These are phyloP conservation scores for Scutellaria barbata DNA, from an alignment of 257 asterid genomes.

Conservation along the genomic window DNA sequence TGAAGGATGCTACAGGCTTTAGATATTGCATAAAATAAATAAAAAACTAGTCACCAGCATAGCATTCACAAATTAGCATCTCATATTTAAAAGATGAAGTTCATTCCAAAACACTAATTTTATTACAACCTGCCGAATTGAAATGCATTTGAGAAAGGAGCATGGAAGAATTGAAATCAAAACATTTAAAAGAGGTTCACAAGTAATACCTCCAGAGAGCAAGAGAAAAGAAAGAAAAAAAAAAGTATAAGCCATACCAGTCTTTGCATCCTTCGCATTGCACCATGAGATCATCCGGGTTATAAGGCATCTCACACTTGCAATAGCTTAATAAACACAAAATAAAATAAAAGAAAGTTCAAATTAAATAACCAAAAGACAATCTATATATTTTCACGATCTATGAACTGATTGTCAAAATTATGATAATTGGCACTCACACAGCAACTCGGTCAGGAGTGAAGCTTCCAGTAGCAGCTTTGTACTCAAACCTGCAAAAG, in stretches of 20 bases:
- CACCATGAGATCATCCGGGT: constrained; percentile 91
- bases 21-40: not conserved
- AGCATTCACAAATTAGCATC: not conserved
- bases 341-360: not conserved
- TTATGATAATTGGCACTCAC: constrained; percentile 51
- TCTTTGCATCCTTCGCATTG: constrained; percentile 84
- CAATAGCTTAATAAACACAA: constrained; percentile 60
- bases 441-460: constrained; percentile 93
- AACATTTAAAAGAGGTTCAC: not conserved
- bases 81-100: not conserved
- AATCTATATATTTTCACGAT: constrained; percentile 14
- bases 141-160: not conserved
- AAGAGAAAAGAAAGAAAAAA: not conserved
- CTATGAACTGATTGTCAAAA: constrained; percentile 14
- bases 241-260: constrained; percentile 41
- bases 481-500: constrained; percentile 84
- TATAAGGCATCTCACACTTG: constrained; percentile 91
- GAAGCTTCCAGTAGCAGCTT: constrained; percentile 90
- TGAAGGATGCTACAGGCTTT: constrained; percentile 9
- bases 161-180: not conserved
- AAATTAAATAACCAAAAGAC: constrained; percentile 9
- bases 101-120: not conserved
- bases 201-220: not conserved
- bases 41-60: not conserved
- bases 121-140: not conserved